Base-by-base conservation (phyloP, 1,139 yeast genomes). In the Wickerhamomyces sp. region DNA sequence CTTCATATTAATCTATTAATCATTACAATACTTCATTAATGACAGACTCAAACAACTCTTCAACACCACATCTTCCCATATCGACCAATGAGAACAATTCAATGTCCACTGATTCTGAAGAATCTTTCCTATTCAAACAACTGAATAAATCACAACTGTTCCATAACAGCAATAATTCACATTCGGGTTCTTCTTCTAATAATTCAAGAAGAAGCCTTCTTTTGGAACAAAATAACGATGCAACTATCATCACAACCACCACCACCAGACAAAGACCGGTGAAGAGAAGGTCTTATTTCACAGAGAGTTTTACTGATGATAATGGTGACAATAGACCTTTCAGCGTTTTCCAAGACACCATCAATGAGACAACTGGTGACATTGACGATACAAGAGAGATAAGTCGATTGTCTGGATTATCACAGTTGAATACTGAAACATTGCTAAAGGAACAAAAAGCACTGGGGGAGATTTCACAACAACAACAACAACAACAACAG, bases 51-150 rank as follows among this genome's bases (percentile, higher is more conserved):
- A n/a, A n/a, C n/a, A n/a, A n/a, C n/a, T n/a, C n/a, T n/a, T n/a
- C n/a, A n/a, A n/a, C 21, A 19, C 21, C 13, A 23, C 14, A 6
- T 23, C 7, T 23, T n/a, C 25, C 25, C 13, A 12, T 9, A 12
- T 23, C 25, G 7, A 10, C 25, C 25, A 21, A 19, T 16, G 39
- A 28, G 3, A 43, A 45, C 26, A 41, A 44, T 14, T 39, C 49
- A 3, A 32, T 50, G n/a, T 50, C 54, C 4, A 48, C 54, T 10
- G 54, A 50, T 27, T 47, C 54, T 16, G 54, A 50, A 26, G 54
- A 50, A 31, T 50, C 54, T 2, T 50, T 50, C 30, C 37, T 50
- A n/a, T 41, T 50, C 34, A 45, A 42, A 22, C 52, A 50, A 33
- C 17, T 50, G 4, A 50, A 50, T 38, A 44, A 36, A 28, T 49